Percentiles rank a stretch among this genome's conserved stretches.
Evolutionary conservation across 1,139 yeast genomes (phyloP).

Genomic region (Protomyces lactucae-debilis): DNA sequence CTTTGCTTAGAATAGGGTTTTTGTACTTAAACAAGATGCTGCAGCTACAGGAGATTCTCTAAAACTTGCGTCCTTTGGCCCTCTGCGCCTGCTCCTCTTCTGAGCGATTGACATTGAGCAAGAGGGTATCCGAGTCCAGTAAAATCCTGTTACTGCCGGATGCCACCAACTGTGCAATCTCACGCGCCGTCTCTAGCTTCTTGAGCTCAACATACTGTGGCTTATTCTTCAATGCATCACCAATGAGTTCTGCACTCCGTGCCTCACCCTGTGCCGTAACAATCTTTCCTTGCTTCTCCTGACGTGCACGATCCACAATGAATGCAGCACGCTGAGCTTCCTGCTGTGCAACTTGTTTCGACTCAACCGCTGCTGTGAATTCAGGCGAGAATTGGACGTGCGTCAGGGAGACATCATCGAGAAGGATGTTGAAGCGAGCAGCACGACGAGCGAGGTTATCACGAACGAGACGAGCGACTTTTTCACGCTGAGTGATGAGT

Average conservation of each 20-base stretch:
- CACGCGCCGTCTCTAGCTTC: slow-evolving; percentile 94
- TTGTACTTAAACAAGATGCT: too few species aligned
- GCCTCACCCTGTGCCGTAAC: slow-evolving; percentile 99
- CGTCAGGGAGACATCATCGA: slow-evolving; percentile 79
- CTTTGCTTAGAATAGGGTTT: too few species aligned
- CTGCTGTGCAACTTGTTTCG: slow-evolving; percentile 98
- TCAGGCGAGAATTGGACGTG: slow-evolving; percentile 94
- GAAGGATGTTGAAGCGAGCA: slow-evolving; percentile 71
- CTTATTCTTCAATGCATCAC: slow-evolving; percentile 89
- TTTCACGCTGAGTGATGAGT: slow-evolving; percentile 95
- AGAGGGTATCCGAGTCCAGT: slow-evolving; percentile 84
- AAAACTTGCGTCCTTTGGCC: background rate
- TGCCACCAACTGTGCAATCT: slow-evolving; percentile 81
- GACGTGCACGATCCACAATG: slow-evolving; percentile 92
- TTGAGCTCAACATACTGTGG: slow-evolving; percentile 76
- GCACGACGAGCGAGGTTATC: slow-evolving; percentile 92
- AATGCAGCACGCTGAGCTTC: slow-evolving; percentile 98
- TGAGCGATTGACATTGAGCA: slow-evolving; percentile 61
- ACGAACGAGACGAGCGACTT: slow-evolving; percentile 83
- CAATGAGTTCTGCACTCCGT: slow-evolving; percentile 93
- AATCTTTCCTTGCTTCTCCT: slow-evolving; percentile 93
- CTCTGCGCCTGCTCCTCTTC: background rate
- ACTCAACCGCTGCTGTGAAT: slow-evolving; percentile 95
- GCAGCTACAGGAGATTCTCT: background rate
- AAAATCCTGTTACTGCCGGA: slow-evolving; percentile 85